Percentiles rank a stretch among this genome's conserved stretches.
Evolutionary conservation across 257 asterid genomes (phyloP).

Genomic region (Ilex aquifolium): DNA sequence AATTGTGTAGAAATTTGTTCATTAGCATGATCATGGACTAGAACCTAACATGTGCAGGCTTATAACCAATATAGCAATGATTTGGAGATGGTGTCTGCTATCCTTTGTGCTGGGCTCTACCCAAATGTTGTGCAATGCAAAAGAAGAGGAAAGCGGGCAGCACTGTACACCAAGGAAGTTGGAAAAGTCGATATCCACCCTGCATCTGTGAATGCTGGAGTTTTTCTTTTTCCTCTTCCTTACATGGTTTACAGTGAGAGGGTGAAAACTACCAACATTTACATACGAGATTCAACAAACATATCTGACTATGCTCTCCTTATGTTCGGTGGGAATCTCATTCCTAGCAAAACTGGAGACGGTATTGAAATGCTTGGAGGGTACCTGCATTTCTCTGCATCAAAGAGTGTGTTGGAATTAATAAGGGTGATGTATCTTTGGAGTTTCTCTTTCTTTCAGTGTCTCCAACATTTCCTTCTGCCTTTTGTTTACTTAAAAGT

Average conservation of each 20-base stretch:
- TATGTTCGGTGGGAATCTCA: constrained; percentile 94
- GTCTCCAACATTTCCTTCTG: not conserved
- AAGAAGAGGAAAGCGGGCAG: constrained; percentile 84
- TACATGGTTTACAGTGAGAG: constrained; percentile 86
- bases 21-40: not conserved
- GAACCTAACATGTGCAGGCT: constrained; percentile 38
- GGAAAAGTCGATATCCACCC: constrained; percentile 94
- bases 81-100: constrained; percentile 89
- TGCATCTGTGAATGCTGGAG: constrained; percentile 78
- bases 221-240: constrained; percentile 81
- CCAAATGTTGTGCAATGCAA: constrained; percentile 97
- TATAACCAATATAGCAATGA: constrained; percentile 69
- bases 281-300: constrained; percentile 78
- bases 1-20: not conserved
- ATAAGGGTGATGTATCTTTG: constrained; percentile 46
- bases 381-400: constrained; percentile 89
- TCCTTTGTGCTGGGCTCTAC: constrained; percentile 93
- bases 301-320: constrained; percentile 87
- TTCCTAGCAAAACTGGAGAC: constrained; percentile 60
- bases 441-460: too few relatives aligned
- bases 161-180: constrained; percentile 73
- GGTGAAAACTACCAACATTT: constrained; percentile 75
- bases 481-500: not conserved
- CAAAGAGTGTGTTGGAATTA: constrained; percentile 65
- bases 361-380: constrained; percentile 98